A percentile compares a stretch with the other conserved stretches of the same genome.
phyloP scores from a whole-genome alignment of 768 basidiomycete genomes.

The Sarcodon sp. region DNA sequence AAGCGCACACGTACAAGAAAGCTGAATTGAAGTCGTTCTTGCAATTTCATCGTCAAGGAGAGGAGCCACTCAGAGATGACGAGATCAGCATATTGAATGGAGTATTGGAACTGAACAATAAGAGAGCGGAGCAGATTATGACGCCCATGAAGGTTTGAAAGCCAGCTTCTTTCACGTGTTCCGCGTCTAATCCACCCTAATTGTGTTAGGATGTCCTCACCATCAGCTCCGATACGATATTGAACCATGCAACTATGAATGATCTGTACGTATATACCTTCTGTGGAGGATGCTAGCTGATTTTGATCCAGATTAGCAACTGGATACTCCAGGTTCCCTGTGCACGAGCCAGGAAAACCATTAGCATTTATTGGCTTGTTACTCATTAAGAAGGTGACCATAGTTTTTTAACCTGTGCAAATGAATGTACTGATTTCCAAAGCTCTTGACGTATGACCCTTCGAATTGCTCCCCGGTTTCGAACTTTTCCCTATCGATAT shows the following conservation, averaged over 20 bases:
- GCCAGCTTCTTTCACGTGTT: background rate
- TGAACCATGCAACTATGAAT: conserved; percentile 74
- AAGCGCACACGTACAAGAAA: conserved; percentile 70
- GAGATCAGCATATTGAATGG: conserved; percentile 76
- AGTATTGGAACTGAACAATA: conserved; percentile 65
- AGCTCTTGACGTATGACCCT: conserved; percentile 88
- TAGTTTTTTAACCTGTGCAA: conserved; percentile 3
- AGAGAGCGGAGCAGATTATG: conserved; percentile 46
- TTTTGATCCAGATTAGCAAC: conserved; percentile 38
- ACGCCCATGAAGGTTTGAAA: conserved; percentile 35
- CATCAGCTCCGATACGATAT: conserved; percentile 60
- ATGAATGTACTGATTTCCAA: background rate
- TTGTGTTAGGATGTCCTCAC: conserved; percentile 63
- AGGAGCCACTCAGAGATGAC: conserved; percentile 69
- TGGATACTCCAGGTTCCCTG: conserved; percentile 88
- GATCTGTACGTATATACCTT: conserved; percentile 36
- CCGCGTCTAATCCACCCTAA: background rate
- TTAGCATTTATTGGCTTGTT: conserved; percentile 70
- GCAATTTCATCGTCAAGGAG: conserved; percentile 60
- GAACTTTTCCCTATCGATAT: conserved; percentile 62
- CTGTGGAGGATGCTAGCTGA: conserved; percentile 1
- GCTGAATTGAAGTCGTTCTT: conserved; percentile 55
- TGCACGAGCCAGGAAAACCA: conserved; percentile 62
- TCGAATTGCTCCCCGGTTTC: conserved; percentile 64
- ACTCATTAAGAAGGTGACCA: conserved; percentile 65